Evolutionary conservation across 306 rosid genomes (phyloP).

Genomic region (Sicyos baderoa): DNA sequence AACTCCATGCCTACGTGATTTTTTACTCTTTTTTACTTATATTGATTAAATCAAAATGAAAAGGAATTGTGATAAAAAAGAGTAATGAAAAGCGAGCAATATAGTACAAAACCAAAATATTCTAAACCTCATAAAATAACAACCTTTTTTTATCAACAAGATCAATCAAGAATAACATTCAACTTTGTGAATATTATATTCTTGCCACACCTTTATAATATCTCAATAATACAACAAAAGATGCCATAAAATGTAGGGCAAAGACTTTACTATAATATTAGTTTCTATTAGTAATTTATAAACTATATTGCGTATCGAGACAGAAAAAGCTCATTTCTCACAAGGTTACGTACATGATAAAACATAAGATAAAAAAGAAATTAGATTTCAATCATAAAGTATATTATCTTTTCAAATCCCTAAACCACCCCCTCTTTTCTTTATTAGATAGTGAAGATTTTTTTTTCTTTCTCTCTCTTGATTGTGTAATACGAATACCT

Average conservation of each 20-base stretch:
- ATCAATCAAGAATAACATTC: too few species aligned
- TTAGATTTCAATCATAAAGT: not conserved
- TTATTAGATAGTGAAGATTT: not conserved
- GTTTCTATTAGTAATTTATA: too few species aligned
- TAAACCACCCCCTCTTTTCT: not conserved
- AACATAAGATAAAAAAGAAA: not conserved
- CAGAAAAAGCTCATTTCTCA: too few species aligned
- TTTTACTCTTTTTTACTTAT: not conserved
- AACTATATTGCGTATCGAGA: too few species aligned
- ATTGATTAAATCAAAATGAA: not conserved
- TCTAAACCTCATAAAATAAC: not conserved
- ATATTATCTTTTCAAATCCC: too few species aligned
- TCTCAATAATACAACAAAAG: too few species aligned
- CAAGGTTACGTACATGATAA: too few species aligned
- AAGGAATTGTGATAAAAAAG: not conserved
- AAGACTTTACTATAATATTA: too few species aligned
- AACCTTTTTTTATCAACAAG: not conserved
- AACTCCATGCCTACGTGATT: not conserved
- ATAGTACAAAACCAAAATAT: not conserved
- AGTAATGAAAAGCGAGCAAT: not conserved
- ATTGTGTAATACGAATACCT: constrained; percentile 9
- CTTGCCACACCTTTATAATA: too few species aligned
- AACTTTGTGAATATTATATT: too few species aligned
- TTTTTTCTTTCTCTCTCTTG: not conserved
- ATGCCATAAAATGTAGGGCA: too few species aligned